These are phyloP conservation scores for Ganoderma sp. DNA, from an alignment of 1,284 basidiomycete genomes.

Conservation along the genomic window DNA sequence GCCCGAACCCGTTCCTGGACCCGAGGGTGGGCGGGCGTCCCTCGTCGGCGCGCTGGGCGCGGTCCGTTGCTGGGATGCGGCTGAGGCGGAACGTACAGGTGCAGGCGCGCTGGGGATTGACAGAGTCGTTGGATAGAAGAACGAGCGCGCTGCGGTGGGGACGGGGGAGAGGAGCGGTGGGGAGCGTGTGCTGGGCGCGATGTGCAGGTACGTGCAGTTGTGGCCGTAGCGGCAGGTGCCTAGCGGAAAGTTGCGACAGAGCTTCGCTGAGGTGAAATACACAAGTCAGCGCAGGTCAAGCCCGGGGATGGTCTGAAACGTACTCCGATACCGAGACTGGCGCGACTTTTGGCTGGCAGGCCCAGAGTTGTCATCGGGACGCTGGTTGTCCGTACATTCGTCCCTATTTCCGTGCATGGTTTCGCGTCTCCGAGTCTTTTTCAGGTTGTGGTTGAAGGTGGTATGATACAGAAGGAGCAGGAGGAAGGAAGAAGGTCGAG, in stretches of 20 bases:
- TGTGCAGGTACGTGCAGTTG: slow-evolving; percentile 38
- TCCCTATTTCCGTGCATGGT: slow-evolving; percentile 13
- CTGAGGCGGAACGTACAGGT: background rate
- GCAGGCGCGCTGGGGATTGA: background rate
- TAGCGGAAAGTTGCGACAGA: slow-evolving; percentile 39
- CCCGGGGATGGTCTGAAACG: background rate
- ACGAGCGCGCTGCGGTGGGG: slow-evolving; percentile 11
- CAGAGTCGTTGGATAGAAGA: slow-evolving; percentile 18
- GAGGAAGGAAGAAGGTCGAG: background rate
- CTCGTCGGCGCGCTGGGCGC: background rate
- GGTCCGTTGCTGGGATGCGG: background rate
- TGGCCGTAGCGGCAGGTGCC: slow-evolving; percentile 39
- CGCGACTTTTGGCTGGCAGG: background rate
- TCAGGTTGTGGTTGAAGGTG: background rate
- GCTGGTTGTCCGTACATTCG: background rate
- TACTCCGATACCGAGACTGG: slow-evolving; percentile 27
- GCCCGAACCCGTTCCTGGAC: background rate
- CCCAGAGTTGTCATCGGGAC: background rate
- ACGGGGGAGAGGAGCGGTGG: slow-evolving; percentile 13
- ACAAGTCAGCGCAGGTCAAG: background rate
- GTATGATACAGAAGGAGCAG: background rate
- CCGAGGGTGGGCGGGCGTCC: background rate
- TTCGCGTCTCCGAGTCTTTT: slow-evolving; percentile 5
- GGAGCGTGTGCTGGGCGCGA: slow-evolving; percentile 17
- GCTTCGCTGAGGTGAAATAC: slow-evolving; percentile 32